Evolutionary conservation across 2,329 filamentous ascomycete species (phyloP), one percentile per base, ranked within the genome.

Genomic region (Myriosclerotinia duriaeana): DNA sequence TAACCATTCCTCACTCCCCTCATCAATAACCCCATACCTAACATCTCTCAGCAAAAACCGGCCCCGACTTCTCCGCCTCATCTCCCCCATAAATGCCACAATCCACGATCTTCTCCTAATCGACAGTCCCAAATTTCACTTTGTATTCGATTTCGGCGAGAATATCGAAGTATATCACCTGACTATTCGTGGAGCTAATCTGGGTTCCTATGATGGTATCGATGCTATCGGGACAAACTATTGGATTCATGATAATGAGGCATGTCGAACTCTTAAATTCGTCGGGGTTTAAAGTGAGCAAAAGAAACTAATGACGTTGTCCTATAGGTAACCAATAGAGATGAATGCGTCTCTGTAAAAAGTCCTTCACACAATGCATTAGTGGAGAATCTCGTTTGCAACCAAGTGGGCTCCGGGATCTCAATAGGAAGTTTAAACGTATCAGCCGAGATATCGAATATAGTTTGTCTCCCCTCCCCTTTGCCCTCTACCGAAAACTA

Each of bases 101-200:
- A 36, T 74, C 3, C 72, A 74, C 59, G 73, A 73, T 53, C 59
- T 74, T 20, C 59, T 68, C 14, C 66, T 74, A 5, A 69, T 74
- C 12, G 73, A 74, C 54, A 67, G 71, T n/a, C 68, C 69, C 8
- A 78, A 77, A 34, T 79, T 78, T 63, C 77, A 79, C 64, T 72
- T 78, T 8, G 72, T 78, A 0, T 72, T 79, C 38, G 75, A 79
- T 62, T 74, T 75, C 52, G 76, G 71, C 2, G 69, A 74, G 11
- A 79, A 79, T 54, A 69, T 78, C 14, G 78, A 79, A 64, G 76
- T 70, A 1, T 79, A 79, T 66, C 77, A 79, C 65, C 64, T 79
- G 38, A 78, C 78, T 0, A 74, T 79, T 46, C 75, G 77, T 1
- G 77, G 77, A 2, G 76, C 72, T 0, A 75, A 78, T 53, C 66